These are phyloP conservation scores for Picochlorum sp. DNA, from an alignment of 139 green algal species.

Conservation along the genomic window DNA sequence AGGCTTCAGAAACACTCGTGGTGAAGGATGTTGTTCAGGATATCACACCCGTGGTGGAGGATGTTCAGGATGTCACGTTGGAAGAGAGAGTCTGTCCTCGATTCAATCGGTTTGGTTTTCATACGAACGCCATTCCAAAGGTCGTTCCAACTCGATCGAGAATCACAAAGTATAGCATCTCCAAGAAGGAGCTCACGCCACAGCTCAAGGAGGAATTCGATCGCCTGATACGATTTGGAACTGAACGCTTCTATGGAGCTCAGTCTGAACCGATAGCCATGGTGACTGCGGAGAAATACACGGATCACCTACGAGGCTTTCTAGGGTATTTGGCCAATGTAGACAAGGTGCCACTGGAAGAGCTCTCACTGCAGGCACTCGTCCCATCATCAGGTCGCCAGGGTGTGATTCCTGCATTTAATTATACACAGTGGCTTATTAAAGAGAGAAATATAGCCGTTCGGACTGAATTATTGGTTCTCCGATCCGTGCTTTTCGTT, in stretches of 20 bases:
- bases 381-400: conserved; percentile 27
- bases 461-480: conserved; percentile 26
- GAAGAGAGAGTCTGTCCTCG: conserved; percentile 18
- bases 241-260: conserved; percentile 27
- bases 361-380: conserved; percentile 22
- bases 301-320: conserved; percentile 33
- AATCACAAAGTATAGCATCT: conserved; percentile 17
- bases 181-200: conserved; percentile 15
- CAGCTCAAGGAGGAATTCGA: conserved; percentile 32
- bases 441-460: conserved; percentile 19
- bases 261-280: conserved; percentile 32
- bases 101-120: neutral
- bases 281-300: conserved; percentile 39
- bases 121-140: neutral
- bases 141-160: conserved; percentile 5
- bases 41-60: too few species aligned
- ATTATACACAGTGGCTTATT: conserved; percentile 49
- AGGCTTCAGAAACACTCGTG: neutral
- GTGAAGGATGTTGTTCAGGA: too few species aligned
- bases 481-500: conserved; percentile 18
- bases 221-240: conserved; percentile 34
- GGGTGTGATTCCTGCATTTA: conserved; percentile 32
- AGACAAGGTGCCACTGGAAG: conserved; percentile 26
- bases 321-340: conserved; percentile 44
- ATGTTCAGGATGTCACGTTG: conserved; percentile 10